These are phyloP conservation scores for Solanum hybrid DNA, from an alignment of 305 asterid species.

Conservation along the genomic window DNA sequence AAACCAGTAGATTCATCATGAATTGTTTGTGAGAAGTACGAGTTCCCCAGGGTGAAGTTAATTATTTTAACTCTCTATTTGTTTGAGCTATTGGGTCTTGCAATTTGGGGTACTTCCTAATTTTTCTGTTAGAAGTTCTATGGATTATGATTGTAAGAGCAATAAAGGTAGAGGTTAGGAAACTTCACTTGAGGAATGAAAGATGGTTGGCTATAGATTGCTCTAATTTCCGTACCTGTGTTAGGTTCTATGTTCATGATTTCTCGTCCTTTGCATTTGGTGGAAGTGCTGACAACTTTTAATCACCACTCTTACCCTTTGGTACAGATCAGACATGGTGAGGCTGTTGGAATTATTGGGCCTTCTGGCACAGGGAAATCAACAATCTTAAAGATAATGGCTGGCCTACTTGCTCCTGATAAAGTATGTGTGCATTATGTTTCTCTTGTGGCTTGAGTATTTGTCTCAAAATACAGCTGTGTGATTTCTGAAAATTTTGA, in stretches of 20 bases:
- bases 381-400: constrained; percentile 89
- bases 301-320: constrained; percentile 1
- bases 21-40: neutral
- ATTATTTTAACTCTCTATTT: neutral
- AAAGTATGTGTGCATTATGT: constrained; percentile 37
- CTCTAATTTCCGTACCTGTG: neutral
- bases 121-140: neutral
- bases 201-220: neutral
- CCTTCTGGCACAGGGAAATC: constrained; percentile 99
- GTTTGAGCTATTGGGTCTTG: neutral
- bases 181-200: neutral
- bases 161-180: neutral
- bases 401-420: constrained; percentile 99
- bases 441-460: neutral
- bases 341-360: constrained; percentile 98
- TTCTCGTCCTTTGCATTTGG: constrained; percentile 9
- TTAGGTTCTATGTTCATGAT: neutral
- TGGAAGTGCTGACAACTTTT: neutral
- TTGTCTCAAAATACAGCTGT: neutral
- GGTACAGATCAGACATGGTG: constrained; percentile 93
- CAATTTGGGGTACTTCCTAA: neutral
- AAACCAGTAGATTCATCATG: neutral
- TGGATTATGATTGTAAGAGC: neutral
- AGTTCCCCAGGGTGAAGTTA: neutral
- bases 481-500: constrained; percentile 6